Percentiles rank a stretch among this genome's conserved stretches.
phyloP scores from a whole-genome alignment of 495 filamentous ascomycete species.

The Cladorrhinum samala region DNA sequence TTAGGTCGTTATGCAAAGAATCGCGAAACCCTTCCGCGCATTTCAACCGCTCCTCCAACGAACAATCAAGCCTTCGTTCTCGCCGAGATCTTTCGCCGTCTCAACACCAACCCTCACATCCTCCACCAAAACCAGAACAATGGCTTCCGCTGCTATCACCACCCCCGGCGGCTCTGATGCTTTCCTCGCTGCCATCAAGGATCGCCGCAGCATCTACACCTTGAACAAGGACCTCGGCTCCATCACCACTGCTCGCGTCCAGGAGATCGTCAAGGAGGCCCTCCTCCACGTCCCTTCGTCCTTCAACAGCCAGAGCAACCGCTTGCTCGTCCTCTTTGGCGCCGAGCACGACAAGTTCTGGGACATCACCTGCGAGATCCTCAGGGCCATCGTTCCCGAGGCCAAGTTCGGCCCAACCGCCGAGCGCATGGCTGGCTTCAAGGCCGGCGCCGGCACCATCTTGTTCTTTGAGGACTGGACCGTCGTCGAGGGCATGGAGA shows the following conservation, averaged over 20 bases:
- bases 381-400: conserved; percentile 53
- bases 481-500: conserved; percentile 45
- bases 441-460: conserved; percentile 53
- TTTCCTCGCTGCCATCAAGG: conserved; percentile 48
- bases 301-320: conserved; percentile 64
- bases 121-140: conserved; percentile 16
- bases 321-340: conserved; percentile 55
- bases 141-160: conserved; percentile 18
- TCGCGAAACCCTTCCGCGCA: neutral
- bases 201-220: conserved; percentile 54
- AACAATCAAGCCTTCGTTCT: neutral
- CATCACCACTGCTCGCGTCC: conserved; percentile 47
- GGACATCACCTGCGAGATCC: conserved; percentile 47
- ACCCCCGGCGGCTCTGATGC: conserved; percentile 26
- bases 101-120: conserved; percentile 12
- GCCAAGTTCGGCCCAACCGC: conserved; percentile 47
- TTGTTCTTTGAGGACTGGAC: conserved; percentile 60
- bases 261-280: conserved; percentile 49
- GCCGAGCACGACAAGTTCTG: conserved; percentile 61
- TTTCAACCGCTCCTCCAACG: neutral
- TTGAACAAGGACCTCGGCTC: conserved; percentile 46
- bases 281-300: conserved; percentile 51
- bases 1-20: conserved; percentile 1
- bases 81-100: conserved; percentile 6
- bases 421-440: conserved; percentile 44